Base-by-base conservation (phyloP, 495 filamentous ascomycete species). In the Trichoderma parareesei region DNA sequence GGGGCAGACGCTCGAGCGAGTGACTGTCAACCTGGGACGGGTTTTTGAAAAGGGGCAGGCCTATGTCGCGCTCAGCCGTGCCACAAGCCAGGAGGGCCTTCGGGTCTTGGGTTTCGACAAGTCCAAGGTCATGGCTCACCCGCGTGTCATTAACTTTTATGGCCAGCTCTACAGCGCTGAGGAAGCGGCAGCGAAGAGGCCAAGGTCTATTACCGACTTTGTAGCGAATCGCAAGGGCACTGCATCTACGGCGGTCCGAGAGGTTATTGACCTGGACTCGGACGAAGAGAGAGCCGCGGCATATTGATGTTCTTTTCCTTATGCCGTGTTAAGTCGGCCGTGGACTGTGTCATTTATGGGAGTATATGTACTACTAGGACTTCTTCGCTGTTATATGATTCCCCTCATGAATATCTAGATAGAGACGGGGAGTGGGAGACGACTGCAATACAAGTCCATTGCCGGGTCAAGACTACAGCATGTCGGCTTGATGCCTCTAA, bases 41-140 rank as follows among this genome's bases (percentile, higher is more conserved):
- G 91, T 94, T 9, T 98, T 98, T 69, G 94, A 98, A 74, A 97
- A 96, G 73, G 94, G 94, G 0, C 94, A 93, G 69, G 90, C 87
- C 2, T 93, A 93, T 70, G 90, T 93, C 48, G 90, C 90, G 59
- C 82, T 93, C 41, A 88, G 84, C 68, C 88, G 94, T 71, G 95
- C 94, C 18, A 95, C 92, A 10, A 88, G 82, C 64, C 90, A 97
- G 74, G 84, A 86, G 27, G 94, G 94, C 6, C 79, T 98, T 33
- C 92, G 97, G 71, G 93, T 98, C 9, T 77, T 91, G 38, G 81
- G 90, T 44, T 98, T 98, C 69, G 90, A 96, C 67, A 89, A 91
- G 68, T 83, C 76, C 48, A 97, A 95, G 77, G 93, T 98, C 27
- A 92, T 97, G 87, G 94, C 94, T 14, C 95, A 98, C 71, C 87